Percentiles rank a stretch among this genome's conserved stretches.
Evolutionary conservation across 169 alveolate species (phyloP).

Genomic region (Cystoisospora suis): DNA sequence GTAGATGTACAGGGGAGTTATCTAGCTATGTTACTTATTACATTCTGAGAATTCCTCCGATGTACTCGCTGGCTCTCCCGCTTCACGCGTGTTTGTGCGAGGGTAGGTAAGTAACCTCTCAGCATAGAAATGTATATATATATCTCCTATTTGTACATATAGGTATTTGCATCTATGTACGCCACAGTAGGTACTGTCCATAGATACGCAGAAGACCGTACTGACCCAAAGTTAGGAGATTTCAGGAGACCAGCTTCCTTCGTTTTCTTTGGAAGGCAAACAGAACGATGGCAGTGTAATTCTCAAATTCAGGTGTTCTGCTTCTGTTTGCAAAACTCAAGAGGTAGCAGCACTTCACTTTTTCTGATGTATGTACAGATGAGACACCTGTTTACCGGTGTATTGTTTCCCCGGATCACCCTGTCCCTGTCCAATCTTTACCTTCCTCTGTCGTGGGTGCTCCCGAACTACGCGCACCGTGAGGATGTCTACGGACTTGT

Average conservation of each 20-base stretch:
- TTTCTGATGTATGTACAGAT: background rate
- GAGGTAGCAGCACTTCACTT: background rate
- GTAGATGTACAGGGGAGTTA: no score
- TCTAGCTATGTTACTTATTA: no score
- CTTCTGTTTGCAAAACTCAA: background rate
- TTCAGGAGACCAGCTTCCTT: background rate
- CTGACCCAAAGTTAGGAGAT: background rate
- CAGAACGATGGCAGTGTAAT: background rate
- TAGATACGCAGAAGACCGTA: background rate
- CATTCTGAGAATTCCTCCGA: no score
- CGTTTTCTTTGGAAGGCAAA: background rate
- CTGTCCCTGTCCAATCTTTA: background rate
- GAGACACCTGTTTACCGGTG: constrained; percentile 28
- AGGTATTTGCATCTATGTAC: background rate
- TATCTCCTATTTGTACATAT: background rate
- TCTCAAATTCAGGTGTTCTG: background rate
- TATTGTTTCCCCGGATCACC: background rate
- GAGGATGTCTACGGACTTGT: background rate
- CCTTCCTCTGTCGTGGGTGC: background rate
- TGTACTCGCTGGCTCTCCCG: no score
- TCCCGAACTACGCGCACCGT: constrained; percentile 6
- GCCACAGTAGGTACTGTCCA: background rate
- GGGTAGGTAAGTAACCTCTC: no score
- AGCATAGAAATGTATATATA: no score
- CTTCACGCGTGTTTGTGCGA: no score